phyloP scores from a whole-genome alignment of 2,329 filamentous ascomycete genomes.

The Fusarium beomiforme region DNA sequence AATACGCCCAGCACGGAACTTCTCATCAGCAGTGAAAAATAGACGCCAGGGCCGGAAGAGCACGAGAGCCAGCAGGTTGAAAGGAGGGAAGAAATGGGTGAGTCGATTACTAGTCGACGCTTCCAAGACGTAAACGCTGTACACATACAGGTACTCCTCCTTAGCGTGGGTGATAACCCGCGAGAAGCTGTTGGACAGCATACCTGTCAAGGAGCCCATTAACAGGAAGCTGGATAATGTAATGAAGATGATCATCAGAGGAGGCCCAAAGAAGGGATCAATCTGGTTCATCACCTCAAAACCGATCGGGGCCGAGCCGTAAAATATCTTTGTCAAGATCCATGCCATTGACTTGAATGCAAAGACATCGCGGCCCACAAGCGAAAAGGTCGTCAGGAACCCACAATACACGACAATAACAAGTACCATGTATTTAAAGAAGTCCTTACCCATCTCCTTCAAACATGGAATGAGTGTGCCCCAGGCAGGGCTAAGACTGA shows the following conservation, averaged over 20 bases:
- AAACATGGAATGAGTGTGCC: constrained; percentile 89
- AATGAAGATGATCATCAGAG: constrained; percentile 77
- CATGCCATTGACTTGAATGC: constrained; percentile 75
- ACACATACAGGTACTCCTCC: constrained; percentile 84
- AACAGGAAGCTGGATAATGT: constrained; percentile 81
- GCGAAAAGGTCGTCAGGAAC: constrained; percentile 87
- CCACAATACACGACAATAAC: constrained; percentile 86
- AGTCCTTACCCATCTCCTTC: constrained; percentile 95
- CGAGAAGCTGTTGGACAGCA: constrained; percentile 80
- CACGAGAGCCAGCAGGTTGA: constrained; percentile 78
- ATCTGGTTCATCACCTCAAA: constrained; percentile 74
- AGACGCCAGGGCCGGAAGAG: constrained; percentile 78
- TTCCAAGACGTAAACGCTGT: constrained; percentile 71
- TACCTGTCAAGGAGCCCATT: constrained; percentile 80
- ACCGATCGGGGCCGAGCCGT: constrained; percentile 78
- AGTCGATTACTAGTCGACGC: constrained; percentile 75
- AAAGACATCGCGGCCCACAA: constrained; percentile 77
- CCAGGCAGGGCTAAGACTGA: constrained; percentile 90
- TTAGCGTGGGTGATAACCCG: constrained; percentile 70
- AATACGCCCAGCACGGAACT: constrained; percentile 71
- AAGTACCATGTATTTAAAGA: constrained; percentile 83
- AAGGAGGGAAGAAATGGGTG: constrained; percentile 75
- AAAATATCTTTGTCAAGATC: constrained; percentile 83
- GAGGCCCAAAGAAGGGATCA: constrained; percentile 67
- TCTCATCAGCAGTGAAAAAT: constrained; percentile 69